Evolutionary conservation across 257 asterid species (phyloP).

Genomic region (Nicotiana sylvestris): DNA sequence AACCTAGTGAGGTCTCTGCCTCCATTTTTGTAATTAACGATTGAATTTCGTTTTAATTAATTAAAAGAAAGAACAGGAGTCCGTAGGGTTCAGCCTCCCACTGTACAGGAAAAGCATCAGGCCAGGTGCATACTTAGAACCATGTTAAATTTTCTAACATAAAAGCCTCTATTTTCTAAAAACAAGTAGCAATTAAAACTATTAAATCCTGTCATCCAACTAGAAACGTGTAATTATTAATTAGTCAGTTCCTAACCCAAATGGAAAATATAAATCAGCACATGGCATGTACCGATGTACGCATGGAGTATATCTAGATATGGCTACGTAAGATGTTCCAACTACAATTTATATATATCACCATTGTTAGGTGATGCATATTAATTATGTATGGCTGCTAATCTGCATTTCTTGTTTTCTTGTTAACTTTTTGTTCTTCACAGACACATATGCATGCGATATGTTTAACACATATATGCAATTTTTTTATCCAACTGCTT

Average conservation of each 20-base stretch:
- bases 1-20: too few relatives aligned
- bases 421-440: background rate
- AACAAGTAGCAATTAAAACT: background rate
- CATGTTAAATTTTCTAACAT: background rate
- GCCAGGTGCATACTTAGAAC: background rate
- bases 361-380: background rate
- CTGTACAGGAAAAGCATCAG: background rate
- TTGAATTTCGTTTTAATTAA: too few relatives aligned
- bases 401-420: background rate
- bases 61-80: too few relatives aligned
- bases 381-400: background rate
- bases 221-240: background rate
- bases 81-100: too few relatives aligned
- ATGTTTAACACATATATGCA: too few relatives aligned
- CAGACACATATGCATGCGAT: background rate
- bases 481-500: background rate
- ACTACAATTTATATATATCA: background rate
- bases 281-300: background rate
- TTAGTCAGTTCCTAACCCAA: conserved; percentile 3
- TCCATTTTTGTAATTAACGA: too few relatives aligned
- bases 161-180: background rate
- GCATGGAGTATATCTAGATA: background rate
- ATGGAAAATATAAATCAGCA: background rate
- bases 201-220: background rate
- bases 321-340: background rate